Evolutionary conservation across 1,284 basidiomycete genomes (phyloP), one percentile per base, ranked within the genome.

Genomic region (Puccinia hordei): DNA sequence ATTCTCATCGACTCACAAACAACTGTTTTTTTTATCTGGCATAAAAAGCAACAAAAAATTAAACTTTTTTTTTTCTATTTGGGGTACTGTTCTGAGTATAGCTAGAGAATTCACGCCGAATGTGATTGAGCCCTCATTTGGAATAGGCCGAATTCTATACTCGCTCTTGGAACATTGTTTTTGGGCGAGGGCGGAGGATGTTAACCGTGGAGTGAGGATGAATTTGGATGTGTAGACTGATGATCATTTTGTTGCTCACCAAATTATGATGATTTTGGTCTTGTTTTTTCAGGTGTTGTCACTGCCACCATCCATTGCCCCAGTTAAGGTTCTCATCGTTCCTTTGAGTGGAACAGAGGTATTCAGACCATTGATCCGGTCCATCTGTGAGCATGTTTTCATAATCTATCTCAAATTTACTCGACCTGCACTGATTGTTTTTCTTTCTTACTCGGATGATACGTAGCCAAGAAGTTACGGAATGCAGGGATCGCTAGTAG

Each of bases 41-140:
- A 1, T 46, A 13, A 55, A 38, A 65, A 51, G n/a, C 68, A 41
- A 59, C 12, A 63, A 38, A 41, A 68, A 82, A 77, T 81, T 27
- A 12, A 33, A 19, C 3, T 38, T 68, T 44, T 33, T 17, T 5
- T 19, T 57, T 38, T 71, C 22, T 46, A 27, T 57, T 27, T 72
- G 17, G 12, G 44, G 35, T 38, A 76, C 41, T 24, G 59, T n/a
- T 27, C 27, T 66, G 38, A 13, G 22, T 27, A 51, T 84, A 93
- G 94, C 94, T 82, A 93, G 96, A 84, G 95, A 98, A 87, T 98
- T 90, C 87, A 94, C 91, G 69, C 96, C 96, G 68, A 98, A 98
- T 87, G 96, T 99, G 86, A 97, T 98, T 85, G 96, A 98, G 86
- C 96, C 96, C 38, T 99, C 97, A 24, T 98, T 98, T 87, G 96